Conservation (phyloP, 2,329 filamentous ascomycete species). For the Diaporthe citri region DNA sequence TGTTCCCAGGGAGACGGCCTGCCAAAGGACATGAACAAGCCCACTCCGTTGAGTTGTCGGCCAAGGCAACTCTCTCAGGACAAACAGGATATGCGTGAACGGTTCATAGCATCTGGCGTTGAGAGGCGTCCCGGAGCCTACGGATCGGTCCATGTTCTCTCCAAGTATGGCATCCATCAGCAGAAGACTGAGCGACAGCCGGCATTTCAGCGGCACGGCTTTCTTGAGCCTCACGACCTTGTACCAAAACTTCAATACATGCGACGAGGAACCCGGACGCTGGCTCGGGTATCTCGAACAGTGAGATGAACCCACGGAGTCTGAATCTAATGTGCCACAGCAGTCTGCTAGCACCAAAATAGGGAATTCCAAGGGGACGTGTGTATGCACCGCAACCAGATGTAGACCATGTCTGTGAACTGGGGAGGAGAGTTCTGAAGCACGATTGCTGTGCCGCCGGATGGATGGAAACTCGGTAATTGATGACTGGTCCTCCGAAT, state of each 20-base stretch:
- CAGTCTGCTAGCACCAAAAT: not conserved
- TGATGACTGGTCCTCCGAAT: not conserved
- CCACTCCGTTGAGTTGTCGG: not conserved
- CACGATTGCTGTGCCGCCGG: constrained; percentile 1
- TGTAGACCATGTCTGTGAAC: not conserved
- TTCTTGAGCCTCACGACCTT: not conserved
- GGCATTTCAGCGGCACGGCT: not conserved
- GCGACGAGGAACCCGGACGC: not conserved
- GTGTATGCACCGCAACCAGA: not conserved
- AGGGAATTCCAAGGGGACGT: not conserved
- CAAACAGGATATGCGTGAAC: not conserved
- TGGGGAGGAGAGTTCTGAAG: not conserved
- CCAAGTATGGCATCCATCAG: not conserved
- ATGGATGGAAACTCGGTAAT: not conserved
- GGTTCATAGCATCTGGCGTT: not conserved
- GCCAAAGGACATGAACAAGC: no score
- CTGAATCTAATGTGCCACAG: not conserved
- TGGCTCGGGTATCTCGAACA: not conserved
- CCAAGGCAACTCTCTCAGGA: not conserved
- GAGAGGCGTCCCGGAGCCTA: not conserved
- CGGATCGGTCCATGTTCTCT: not conserved
- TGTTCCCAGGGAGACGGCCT: not conserved
- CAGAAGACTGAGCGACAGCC: not conserved
- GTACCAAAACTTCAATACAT: not conserved
- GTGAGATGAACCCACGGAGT: not conserved